phyloP scores from a whole-genome alignment of 139 green algal species.

The Chlamydomonas sp. region DNA sequence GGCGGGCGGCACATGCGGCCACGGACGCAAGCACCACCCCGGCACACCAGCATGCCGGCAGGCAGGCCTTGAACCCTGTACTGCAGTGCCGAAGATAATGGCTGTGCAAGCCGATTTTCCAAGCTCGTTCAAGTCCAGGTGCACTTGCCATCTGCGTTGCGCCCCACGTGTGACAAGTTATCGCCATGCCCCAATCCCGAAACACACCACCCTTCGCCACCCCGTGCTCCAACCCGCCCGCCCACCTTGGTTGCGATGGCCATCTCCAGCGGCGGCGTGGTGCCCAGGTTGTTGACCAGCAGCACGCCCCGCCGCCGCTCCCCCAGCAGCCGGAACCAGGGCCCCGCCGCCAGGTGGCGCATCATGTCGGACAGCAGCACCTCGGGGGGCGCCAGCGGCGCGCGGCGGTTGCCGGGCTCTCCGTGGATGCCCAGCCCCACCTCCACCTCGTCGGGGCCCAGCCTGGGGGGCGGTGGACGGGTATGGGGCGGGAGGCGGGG shows the following conservation, averaged over 20 bases:
- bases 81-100: too few relatives aligned
- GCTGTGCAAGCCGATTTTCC: too few relatives aligned
- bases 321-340: conserved; percentile 36
- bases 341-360: conserved; percentile 27
- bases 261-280: conserved; percentile 74
- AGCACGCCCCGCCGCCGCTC: conserved; percentile 48
- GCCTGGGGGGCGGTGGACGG: conserved; percentile 23
- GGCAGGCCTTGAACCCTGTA: too few relatives aligned
- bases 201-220: not conserved
- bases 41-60: too few relatives aligned
- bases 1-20: too few relatives aligned
- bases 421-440: conserved; percentile 92
- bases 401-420: conserved; percentile 74
- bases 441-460: conserved; percentile 70
- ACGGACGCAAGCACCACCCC: too few relatives aligned
- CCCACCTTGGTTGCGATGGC: conserved; percentile 36
- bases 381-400: conserved; percentile 14
- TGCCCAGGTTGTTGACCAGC: conserved; percentile 84
- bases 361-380: conserved; percentile 60
- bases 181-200: too few relatives aligned
- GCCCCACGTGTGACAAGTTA: too few relatives aligned
- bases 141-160: too few relatives aligned
- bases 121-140: too few relatives aligned
- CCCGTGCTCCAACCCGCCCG: not conserved
- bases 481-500: not conserved